Evolutionary conservation across 1,284 basidiomycete species (phyloP), one percentile per base, ranked within the genome.

Genomic region (Microbotryum saponariae): DNA sequence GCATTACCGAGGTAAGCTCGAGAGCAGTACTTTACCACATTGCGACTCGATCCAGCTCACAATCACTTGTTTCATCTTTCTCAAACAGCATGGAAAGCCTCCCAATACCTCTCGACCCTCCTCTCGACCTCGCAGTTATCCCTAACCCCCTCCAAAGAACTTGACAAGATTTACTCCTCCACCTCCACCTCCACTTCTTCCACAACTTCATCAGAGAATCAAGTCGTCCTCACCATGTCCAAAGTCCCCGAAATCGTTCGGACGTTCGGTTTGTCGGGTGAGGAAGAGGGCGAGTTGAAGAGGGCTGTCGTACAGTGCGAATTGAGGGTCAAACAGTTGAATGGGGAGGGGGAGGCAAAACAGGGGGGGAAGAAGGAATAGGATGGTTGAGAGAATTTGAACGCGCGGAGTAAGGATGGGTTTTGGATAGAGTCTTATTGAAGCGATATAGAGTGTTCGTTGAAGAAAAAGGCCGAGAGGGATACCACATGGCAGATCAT

Each of bases 271-370:
- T 64, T 79, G 14, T 61, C 67, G 37, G 71, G 74, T 21, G 59
- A 71, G 31, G 77, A 78, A 68, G 65, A 72, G 8, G 73, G 75
- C 29, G 77, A 79, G 65, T 61, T 78, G 18, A 74, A 70, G 29
- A 65, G 78, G 29, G 78, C 78, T 4, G 73, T 78, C 2, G 74
- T 75, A 59, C 78, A 79, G 71, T 74, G 74, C 9, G 74, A 76
- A 59, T 56, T 70, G 55, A 65, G 77, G 37, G 64, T 74, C 49
- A 58, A 60, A 51, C 56, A 61, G 46, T 56, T 51, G 25, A 51
- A 58, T 27, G 56, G 59, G 23, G 50, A 64, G 45, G 51, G 53
- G 59, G 64, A 52, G 57, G 44, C 29, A 44, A 20, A 4, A 25
- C 47, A 51, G 21, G 48, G 44, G 21, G 46, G 21, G 46, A 16